A percentile compares a stretch with the other conserved stretches of the same genome.
phyloP scores from a whole-genome alignment of 768 basidiomycete genomes.

The Cubamyces sp. region DNA sequence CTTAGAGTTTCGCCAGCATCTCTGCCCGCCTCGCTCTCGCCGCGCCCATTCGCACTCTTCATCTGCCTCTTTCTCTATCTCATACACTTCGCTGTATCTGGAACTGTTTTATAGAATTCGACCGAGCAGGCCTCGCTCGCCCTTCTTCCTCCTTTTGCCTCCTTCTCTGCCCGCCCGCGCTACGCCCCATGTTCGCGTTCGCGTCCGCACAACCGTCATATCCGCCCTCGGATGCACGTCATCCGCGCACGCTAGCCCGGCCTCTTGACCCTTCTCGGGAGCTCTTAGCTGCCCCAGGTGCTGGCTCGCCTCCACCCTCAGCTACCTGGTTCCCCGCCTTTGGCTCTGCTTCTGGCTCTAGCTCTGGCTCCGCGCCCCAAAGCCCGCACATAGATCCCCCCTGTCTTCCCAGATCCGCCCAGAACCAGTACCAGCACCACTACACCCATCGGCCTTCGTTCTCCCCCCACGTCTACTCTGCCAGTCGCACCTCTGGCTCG shows the following conservation, averaged over 20 bases:
- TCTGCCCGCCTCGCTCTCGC: not conserved
- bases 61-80: not conserved
- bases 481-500: not conserved
- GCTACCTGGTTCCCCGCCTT: not conserved
- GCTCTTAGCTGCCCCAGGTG: not conserved
- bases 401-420: constrained; percentile 12
- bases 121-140: constrained; percentile 1
- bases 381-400: constrained; percentile 2
- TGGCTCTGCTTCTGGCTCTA: constrained; percentile 1
- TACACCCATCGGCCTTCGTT: not conserved
- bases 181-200: not conserved
- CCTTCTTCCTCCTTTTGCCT: not conserved
- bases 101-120: not conserved
- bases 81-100: not conserved
- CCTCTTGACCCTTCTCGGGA: not conserved
- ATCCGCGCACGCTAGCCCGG: constrained; percentile 9
- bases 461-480: not conserved
- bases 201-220: constrained; percentile 12
- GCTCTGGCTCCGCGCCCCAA: constrained; percentile 5
- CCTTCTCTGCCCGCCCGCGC: not conserved
- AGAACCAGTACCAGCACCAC: not conserved
- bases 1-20: constrained; percentile 5
- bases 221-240: constrained; percentile 19
- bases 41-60: not conserved
- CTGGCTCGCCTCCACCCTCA: not conserved